These are phyloP conservation scores for Aspergillus pseudoviridinutans DNA, from an alignment of 2,329 filamentous ascomycete species.

Conservation along the genomic window DNA sequence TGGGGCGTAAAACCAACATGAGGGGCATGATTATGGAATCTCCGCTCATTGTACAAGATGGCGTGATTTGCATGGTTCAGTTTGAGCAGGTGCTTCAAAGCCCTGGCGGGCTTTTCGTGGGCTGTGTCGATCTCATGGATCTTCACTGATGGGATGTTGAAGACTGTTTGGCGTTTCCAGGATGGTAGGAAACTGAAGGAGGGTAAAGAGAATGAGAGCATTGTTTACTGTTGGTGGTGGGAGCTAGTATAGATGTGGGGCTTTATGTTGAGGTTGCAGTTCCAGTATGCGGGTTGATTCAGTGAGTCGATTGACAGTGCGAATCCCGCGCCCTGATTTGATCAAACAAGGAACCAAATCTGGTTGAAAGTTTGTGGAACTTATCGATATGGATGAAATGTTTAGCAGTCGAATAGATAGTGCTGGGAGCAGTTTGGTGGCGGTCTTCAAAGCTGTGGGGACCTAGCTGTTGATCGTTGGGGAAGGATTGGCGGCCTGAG, in stretches of 20 bases:
- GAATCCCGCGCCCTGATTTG: background rate
- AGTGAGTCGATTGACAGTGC: background rate
- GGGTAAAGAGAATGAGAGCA: constrained; percentile 21
- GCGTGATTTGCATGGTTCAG: constrained; percentile 89
- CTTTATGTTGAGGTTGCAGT: background rate
- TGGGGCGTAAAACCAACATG: constrained; percentile 51
- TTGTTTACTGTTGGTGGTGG: constrained; percentile 2
- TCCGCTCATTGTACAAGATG: constrained; percentile 70
- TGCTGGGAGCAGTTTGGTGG: background rate
- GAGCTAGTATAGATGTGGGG: background rate
- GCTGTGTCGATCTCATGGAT: constrained; percentile 76
- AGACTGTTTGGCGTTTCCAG: constrained; percentile 17
- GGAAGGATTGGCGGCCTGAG: constrained; percentile 5
- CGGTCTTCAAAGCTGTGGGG: constrained; percentile 4
- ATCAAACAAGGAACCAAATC: background rate
- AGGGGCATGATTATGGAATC: constrained; percentile 77
- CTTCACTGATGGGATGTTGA: constrained; percentile 62
- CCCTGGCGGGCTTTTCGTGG: constrained; percentile 72
- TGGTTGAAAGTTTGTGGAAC: background rate
- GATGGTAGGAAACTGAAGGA: constrained; percentile 24
- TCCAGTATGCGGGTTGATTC: background rate
- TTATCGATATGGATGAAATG: background rate
- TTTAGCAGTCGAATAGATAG: background rate
- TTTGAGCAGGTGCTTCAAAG: constrained; percentile 84
- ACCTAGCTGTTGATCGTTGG: background rate